Percentiles rank a stretch among this genome's conserved stretches.
Evolutionary conservation across 192 early-diverging fungal species (phyloP).

Genomic region (Coemansia sp.): DNA sequence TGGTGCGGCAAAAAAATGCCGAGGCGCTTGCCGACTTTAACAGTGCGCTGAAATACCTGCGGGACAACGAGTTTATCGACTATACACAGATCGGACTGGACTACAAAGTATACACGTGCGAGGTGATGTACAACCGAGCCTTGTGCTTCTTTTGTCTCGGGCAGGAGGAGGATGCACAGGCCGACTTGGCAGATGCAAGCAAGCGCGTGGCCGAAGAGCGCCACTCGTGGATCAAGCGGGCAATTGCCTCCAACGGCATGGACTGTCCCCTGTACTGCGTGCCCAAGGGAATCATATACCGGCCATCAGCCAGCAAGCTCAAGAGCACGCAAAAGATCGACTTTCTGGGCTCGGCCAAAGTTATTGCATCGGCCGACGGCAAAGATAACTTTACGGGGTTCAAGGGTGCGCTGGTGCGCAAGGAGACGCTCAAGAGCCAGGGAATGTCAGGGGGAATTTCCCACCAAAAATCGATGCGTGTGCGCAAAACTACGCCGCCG

Average conservation of each 20-base stretch:
- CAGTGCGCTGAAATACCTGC: slow-evolving; percentile 72
- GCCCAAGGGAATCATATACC: slow-evolving; percentile 74
- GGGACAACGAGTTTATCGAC: slow-evolving; percentile 87
- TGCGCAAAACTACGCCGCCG: slow-evolving; percentile 40
- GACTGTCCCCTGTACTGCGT: slow-evolving; percentile 77
- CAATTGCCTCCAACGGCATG: slow-evolving; percentile 54
- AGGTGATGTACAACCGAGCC: slow-evolving; percentile 89
- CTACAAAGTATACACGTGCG: slow-evolving; percentile 84
- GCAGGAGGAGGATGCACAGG: slow-evolving; percentile 64
- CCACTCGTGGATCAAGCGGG: slow-evolving; percentile 68
- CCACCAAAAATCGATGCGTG: slow-evolving; percentile 53
- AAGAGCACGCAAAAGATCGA: slow-evolving; percentile 79
- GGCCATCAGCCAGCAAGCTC: slow-evolving; percentile 80
- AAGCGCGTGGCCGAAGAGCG: slow-evolving; percentile 63
- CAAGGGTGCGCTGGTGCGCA: slow-evolving; percentile 54
- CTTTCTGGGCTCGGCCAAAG: slow-evolving; percentile 75
- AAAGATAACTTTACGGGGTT: slow-evolving; percentile 54
- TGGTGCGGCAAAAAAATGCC: slow-evolving; percentile 66
- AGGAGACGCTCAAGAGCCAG: slow-evolving; percentile 40
- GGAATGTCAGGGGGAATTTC: slow-evolving; percentile 12
- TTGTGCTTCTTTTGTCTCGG: slow-evolving; percentile 77
- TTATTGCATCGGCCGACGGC: slow-evolving; percentile 71
- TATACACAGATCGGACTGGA: slow-evolving; percentile 92
- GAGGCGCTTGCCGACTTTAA: slow-evolving; percentile 78
- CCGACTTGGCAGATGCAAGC: slow-evolving; percentile 59